Evolutionary conservation across 2,329 filamentous ascomycete genomes (phyloP).

Genomic region (Penicillium sp.): DNA sequence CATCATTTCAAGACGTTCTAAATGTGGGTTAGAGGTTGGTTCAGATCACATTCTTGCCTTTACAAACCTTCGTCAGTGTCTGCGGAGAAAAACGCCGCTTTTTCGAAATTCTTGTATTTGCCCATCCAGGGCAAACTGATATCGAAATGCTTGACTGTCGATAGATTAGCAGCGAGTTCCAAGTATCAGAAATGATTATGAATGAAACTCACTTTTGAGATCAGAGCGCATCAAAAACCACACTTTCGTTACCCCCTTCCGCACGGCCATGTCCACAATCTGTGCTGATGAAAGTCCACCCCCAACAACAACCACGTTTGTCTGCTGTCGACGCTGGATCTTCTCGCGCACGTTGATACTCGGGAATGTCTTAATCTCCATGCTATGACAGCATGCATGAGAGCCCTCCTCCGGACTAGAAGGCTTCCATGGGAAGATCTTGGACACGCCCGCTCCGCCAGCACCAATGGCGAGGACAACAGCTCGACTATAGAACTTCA

Average conservation of each 20-base stretch:
- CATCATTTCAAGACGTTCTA: conserved; percentile 66
- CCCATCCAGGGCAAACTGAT: conserved; percentile 76
- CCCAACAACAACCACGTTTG: conserved; percentile 69
- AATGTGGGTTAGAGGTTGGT: neutral
- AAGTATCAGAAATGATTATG: neutral
- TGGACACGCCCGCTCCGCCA: conserved; percentile 63
- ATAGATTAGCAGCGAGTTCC: neutral
- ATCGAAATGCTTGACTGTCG: conserved; percentile 74
- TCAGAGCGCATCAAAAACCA: conserved; percentile 67
- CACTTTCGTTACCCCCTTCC: conserved; percentile 65
- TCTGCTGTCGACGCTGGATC: conserved; percentile 52
- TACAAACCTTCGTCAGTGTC: conserved; percentile 62
- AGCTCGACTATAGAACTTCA: conserved; percentile 57
- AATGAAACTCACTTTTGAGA: conserved; percentile 40
- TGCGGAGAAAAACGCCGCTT: conserved; percentile 74
- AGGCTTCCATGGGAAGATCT: conserved; percentile 47
- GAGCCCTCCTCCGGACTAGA: conserved; percentile 47
- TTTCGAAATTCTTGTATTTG: conserved; percentile 76
- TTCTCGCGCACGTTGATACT: conserved; percentile 53
- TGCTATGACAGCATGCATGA: conserved; percentile 58
- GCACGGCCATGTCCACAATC: conserved; percentile 66
- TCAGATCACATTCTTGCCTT: neutral
- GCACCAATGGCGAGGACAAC: conserved; percentile 72
- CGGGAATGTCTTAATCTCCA: conserved; percentile 62
- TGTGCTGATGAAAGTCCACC: conserved; percentile 77